Conservation (phyloP, 108 stramenopile species). For the Skeletonema tropicum region DNA sequence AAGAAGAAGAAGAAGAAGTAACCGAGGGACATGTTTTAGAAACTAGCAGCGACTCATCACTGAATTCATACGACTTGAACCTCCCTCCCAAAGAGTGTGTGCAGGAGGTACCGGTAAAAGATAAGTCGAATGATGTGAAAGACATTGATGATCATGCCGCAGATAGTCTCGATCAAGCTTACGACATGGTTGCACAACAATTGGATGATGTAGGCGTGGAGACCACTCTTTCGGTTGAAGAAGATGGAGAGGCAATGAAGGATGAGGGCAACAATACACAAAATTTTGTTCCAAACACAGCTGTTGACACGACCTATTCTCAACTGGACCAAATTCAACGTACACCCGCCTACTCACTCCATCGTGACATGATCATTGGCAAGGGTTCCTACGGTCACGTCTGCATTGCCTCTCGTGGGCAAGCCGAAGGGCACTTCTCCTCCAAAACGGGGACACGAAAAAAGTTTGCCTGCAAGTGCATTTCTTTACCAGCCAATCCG, state of each 20-base stretch:
- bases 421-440: conserved; percentile 69
- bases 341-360: conserved; percentile 85
- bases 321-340: conserved; percentile 54
- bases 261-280: too few species aligned
- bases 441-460: conserved; percentile 73
- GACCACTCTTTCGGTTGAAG: neutral
- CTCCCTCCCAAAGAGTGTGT: too few species aligned
- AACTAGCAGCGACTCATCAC: neutral
- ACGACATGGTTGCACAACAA: neutral
- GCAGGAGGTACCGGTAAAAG: neutral
- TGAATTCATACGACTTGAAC: neutral
- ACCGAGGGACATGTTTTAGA: neutral
- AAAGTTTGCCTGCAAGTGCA: conserved; percentile 93
- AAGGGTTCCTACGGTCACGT: conserved; percentile 92
- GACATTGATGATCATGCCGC: neutral
- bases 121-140: neutral
- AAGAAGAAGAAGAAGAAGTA: neutral
- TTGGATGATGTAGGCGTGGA: neutral
- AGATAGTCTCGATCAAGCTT: neutral
- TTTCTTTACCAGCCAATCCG: conserved; percentile 86
- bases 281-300: neutral
- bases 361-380: conserved; percentile 88
- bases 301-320: conserved; percentile 1
- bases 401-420: conserved; percentile 87
- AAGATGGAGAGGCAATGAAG: neutral